Percentiles rank a stretch among this genome's conserved stretches.
These are phyloP conservation scores for Pseudogymnoascus sp. DNA, from an alignment of 2,329 filamentous ascomycete genomes.

Conservation along the genomic window DNA sequence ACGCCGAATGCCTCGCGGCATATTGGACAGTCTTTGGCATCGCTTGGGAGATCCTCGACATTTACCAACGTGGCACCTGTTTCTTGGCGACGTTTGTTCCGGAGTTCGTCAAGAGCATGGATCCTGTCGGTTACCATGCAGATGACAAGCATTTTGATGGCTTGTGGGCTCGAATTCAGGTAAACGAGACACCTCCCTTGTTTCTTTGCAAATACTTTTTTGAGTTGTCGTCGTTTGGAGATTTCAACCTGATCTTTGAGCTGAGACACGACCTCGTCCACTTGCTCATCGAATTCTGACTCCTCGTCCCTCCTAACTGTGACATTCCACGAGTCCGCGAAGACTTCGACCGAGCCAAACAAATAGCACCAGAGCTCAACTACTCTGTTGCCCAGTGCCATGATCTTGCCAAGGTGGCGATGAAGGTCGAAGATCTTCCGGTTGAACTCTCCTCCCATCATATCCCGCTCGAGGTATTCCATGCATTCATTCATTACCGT, in stretches of 20 bases:
- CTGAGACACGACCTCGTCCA: conserved; percentile 12
- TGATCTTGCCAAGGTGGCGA: neutral
- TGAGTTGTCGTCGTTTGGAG: neutral
- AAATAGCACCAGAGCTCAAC: neutral
- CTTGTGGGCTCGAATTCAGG: conserved; percentile 3
- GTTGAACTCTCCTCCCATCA: neutral
- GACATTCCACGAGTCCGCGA: conserved; percentile 5
- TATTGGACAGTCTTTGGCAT: conserved; percentile 16
- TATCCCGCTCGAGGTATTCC: neutral
- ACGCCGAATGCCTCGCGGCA: conserved; percentile 16
- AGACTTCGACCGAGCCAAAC: neutral
- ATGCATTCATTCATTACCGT: neutral
- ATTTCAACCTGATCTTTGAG: conserved; percentile 14
- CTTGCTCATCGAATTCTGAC: conserved; percentile 10
- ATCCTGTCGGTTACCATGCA: conserved; percentile 21
- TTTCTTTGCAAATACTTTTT: conserved; percentile 13
- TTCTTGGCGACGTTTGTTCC: neutral
- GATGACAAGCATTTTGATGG: conserved; percentile 18
- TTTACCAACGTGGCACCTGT: conserved; percentile 12
- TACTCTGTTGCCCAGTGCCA: neutral
- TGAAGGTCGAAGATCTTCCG: neutral
- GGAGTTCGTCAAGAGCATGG: conserved; percentile 11
- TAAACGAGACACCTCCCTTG: conserved; percentile 4
- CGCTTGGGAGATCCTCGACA: conserved; percentile 6
- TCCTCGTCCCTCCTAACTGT: conserved; percentile 10